A percentile compares a stretch with the other conserved stretches of the same genome.
Conservation (phyloP, 208 protist genomes). For the Phytomonas francai region DNA sequence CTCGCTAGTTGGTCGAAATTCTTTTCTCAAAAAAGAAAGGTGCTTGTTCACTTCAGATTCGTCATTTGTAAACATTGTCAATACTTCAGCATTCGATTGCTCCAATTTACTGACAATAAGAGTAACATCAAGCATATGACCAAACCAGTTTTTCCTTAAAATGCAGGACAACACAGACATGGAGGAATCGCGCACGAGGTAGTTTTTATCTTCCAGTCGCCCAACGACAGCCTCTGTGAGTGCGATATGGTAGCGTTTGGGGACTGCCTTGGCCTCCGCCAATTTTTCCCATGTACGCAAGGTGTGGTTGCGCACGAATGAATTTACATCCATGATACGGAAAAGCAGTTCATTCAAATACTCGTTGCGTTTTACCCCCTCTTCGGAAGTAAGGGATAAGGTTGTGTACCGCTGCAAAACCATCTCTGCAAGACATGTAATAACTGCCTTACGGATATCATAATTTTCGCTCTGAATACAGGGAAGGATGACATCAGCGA, state of each 20-base stretch:
- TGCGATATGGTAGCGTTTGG: constrained; percentile 65
- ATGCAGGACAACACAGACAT: constrained; percentile 60
- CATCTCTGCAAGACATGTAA: constrained; percentile 80
- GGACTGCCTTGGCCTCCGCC: constrained; percentile 62
- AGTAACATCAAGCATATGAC: constrained; percentile 51
- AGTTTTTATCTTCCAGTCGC: constrained; percentile 77
- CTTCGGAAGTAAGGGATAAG: constrained; percentile 20
- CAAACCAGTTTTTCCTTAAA: constrained; percentile 81
- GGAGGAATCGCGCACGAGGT: constrained; percentile 76
- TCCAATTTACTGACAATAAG: constrained; percentile 47
- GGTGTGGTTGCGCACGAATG: constrained; percentile 81
- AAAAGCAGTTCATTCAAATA: constrained; percentile 82
- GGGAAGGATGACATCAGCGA: constrained; percentile 44
- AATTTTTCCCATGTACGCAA: constrained; percentile 73
- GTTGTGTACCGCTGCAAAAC: constrained; percentile 76
- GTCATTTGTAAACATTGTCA: constrained; percentile 20
- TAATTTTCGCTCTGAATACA: constrained; percentile 78
- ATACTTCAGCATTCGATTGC: constrained; percentile 25
- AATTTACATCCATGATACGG: constrained; percentile 80
- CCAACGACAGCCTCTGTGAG: constrained; percentile 59
- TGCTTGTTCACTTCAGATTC: constrained; percentile 18
- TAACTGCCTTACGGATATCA: constrained; percentile 73
- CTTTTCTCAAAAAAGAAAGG: constrained; percentile 20
- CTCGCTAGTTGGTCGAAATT: constrained; percentile 39
- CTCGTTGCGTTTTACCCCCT: constrained; percentile 39